These are phyloP conservation scores for Nigrospora oryzae DNA, from an alignment of 2,329 filamentous ascomycete species.

Conservation along the genomic window DNA sequence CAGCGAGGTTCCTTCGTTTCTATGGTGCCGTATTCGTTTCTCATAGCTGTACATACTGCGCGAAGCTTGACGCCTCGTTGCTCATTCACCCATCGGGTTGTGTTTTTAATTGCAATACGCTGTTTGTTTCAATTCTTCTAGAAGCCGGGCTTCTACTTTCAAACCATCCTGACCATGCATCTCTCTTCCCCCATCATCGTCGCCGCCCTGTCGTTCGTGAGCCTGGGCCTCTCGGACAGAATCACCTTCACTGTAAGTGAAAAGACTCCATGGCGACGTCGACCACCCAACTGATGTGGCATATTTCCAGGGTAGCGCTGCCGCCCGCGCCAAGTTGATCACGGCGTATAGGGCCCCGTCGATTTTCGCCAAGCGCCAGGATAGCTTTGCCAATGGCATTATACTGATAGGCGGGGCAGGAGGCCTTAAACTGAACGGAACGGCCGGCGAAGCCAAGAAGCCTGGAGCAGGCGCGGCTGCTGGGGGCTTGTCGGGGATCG, in stretches of 20 bases:
- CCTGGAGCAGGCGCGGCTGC: no score
- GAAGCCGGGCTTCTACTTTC: conserved; percentile 2
- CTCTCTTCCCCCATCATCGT: conserved; percentile 2
- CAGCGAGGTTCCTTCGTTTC: no score
- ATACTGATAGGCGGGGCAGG: conserved; percentile 1
- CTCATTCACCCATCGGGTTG: neutral
- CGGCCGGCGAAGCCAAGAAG: no score
- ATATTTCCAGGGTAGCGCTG: conserved; percentile 5
- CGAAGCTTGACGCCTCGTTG: neutral
- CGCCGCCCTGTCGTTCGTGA: conserved; percentile 3
- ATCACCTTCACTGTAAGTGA: conserved; percentile 5
- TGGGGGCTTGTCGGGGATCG: no score
- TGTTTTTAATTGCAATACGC: neutral
- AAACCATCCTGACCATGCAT: conserved; percentile 6
- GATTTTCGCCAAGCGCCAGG: conserved; percentile 1
- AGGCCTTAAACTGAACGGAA: no score
- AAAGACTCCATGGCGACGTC: neutral
- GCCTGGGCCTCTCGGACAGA: conserved; percentile 3
- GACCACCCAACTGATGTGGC: neutral
- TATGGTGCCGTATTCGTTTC: neutral
- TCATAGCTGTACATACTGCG: neutral
- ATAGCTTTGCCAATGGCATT: neutral
- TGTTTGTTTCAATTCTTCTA: neutral
- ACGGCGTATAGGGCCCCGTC: neutral
- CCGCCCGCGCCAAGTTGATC: conserved; percentile 7